These are phyloP conservation scores for Bruguiera parviflora DNA, from an alignment of 345 rosid genomes.

Conservation along the genomic window DNA sequence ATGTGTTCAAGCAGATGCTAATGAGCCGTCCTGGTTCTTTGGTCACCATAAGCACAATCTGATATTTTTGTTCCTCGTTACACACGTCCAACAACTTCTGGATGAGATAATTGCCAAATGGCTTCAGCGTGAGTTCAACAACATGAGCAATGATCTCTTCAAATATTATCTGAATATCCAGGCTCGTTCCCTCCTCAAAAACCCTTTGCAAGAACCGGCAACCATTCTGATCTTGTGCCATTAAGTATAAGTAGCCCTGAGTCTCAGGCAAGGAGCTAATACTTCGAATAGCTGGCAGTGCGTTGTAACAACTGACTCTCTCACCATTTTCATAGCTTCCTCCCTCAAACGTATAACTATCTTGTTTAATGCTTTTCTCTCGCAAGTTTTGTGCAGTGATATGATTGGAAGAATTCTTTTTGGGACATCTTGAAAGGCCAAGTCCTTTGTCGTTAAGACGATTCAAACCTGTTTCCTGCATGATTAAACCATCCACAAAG, in stretches of 20 bases:
- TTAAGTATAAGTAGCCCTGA: conserved; percentile 22
- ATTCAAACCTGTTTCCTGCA: conserved; percentile 34
- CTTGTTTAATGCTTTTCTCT: conserved; percentile 25
- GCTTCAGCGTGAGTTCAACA: conserved; percentile 26
- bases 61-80: conserved; percentile 25
- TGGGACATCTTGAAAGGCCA: conserved; percentile 19
- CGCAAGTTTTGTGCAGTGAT: conserved; percentile 14
- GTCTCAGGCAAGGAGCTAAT: conserved; percentile 27
- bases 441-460: conserved; percentile 9
- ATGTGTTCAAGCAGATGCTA: conserved; percentile 31
- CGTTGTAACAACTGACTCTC: conserved; percentile 6
- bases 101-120: conserved; percentile 33
- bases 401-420: conserved; percentile 30
- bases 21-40: conserved; percentile 28
- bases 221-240: conserved; percentile 35
- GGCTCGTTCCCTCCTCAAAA: conserved; percentile 31
- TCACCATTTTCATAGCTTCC: conserved; percentile 20
- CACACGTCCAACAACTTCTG: conserved; percentile 38
- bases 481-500: conserved; percentile 36
- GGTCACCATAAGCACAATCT: conserved; percentile 22
- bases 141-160: conserved; percentile 25
- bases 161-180: conserved; percentile 21
- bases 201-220: conserved; percentile 31
- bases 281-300: conserved; percentile 22
- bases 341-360: conserved; percentile 15